These are phyloP conservation scores for Nyssa sinensis DNA, from an alignment of 148 eudicot species.

Conservation along the genomic window DNA sequence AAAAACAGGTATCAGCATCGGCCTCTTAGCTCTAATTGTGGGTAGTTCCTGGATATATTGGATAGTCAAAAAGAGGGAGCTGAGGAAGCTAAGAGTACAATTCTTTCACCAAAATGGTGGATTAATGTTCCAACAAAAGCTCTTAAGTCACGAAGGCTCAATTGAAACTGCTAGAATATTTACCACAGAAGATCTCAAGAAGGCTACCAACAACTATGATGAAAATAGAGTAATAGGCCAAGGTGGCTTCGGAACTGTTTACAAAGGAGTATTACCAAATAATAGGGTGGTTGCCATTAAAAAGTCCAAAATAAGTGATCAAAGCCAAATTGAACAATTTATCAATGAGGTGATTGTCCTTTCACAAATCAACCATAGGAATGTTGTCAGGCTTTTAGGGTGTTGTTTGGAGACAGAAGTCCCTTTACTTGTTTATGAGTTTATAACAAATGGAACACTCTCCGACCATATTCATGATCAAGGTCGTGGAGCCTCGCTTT, in stretches of 20 bases:
- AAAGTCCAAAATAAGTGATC: slow-evolving; percentile 28
- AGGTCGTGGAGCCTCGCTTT: neutral
- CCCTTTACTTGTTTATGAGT: slow-evolving; percentile 23
- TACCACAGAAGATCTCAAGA: slow-evolving; percentile 18
- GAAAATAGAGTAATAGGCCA: slow-evolving; percentile 25
- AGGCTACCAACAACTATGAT: slow-evolving; percentile 33
- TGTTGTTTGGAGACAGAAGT: slow-evolving; percentile 27
- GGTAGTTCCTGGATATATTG: slow-evolving; percentile 4
- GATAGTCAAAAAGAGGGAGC: slow-evolving; percentile 1
- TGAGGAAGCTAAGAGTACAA: neutral
- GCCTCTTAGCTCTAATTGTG: neutral
- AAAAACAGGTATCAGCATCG: slow-evolving; percentile 1
- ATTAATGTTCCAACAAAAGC: neutral
- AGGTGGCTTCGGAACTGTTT: slow-evolving; percentile 34
- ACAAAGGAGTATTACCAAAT: slow-evolving; percentile 23
- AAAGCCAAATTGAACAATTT: slow-evolving; percentile 19
- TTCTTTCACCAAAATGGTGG: slow-evolving; percentile 15
- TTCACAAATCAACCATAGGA: slow-evolving; percentile 24
- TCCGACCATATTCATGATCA: slow-evolving; percentile 12
- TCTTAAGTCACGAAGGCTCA: slow-evolving; percentile 1
- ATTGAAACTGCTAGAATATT: slow-evolving; percentile 17
- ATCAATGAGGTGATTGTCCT: slow-evolving; percentile 26
- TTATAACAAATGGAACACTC: slow-evolving; percentile 18
- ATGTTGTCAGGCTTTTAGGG: slow-evolving; percentile 20
- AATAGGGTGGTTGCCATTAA: slow-evolving; percentile 28